Conservation (phyloP, 176 grass and related monocot genomes). For the Alopecurus myosuroides region DNA sequence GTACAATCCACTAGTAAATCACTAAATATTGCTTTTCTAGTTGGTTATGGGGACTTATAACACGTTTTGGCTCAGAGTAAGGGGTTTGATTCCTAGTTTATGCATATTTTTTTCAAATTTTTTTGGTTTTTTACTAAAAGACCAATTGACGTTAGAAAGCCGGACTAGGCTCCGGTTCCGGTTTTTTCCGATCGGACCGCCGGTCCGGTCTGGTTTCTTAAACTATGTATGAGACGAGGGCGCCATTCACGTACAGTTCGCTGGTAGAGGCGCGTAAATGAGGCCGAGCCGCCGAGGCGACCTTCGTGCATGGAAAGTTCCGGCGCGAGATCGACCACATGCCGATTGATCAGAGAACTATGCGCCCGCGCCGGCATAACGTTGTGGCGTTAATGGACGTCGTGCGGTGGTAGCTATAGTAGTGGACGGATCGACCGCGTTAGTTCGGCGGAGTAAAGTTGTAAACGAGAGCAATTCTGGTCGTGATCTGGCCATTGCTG, state of each 20-base stretch:
- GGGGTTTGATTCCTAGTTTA: too few species aligned
- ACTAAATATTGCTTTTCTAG: too few species aligned
- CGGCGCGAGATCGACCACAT: neutral
- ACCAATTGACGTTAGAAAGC: too few species aligned
- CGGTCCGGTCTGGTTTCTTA: too few species aligned
- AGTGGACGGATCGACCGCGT: neutral
- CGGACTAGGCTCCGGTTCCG: too few species aligned
- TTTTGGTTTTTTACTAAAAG: too few species aligned
- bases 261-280: constrained; percentile 26
- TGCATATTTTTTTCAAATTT: too few species aligned
- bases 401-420: neutral
- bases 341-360: neutral
- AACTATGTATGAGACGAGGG: neutral
- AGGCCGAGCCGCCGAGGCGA: neutral
- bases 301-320: constrained; percentile 8
- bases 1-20: too few species aligned
- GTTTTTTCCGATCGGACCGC: too few species aligned
- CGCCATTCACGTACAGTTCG: constrained; percentile 1
- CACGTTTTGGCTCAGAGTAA: too few species aligned
- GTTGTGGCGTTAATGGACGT: constrained; percentile 9
- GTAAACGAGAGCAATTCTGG: neutral
- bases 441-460: neutral
- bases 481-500: neutral
- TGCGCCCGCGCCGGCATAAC: neutral
- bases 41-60: too few species aligned